Evolutionary conservation across 495 filamentous ascomycete genomes (phyloP).

Genomic region (Aspergillus mulundensis): DNA sequence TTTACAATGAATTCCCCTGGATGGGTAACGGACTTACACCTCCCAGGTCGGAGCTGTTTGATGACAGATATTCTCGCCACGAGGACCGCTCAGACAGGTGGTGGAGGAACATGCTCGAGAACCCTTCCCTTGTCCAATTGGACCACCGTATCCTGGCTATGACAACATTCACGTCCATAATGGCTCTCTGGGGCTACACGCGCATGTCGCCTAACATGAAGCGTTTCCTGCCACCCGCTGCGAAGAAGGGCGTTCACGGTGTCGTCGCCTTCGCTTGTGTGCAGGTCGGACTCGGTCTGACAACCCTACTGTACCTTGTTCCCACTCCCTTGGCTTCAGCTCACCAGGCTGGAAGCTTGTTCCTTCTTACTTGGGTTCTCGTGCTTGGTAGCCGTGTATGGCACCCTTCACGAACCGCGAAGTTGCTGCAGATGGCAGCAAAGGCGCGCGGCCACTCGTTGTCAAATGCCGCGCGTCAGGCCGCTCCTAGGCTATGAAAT

Average conservation of each 20-base stretch:
- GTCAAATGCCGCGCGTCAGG: slow-evolving; percentile 24
- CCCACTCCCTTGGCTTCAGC: slow-evolving; percentile 82
- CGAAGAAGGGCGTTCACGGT: slow-evolving; percentile 68
- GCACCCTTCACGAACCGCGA: slow-evolving; percentile 49
- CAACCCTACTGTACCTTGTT: slow-evolving; percentile 87
- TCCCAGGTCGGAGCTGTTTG: slow-evolving; percentile 76
- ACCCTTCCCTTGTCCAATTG: slow-evolving; percentile 89
- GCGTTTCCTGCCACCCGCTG: slow-evolving; percentile 58
- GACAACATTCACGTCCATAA: slow-evolving; percentile 78
- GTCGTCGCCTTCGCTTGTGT: slow-evolving; percentile 76
- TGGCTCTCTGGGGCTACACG: slow-evolving; percentile 72
- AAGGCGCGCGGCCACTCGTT: slow-evolving; percentile 34
- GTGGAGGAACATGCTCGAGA: slow-evolving; percentile 97
- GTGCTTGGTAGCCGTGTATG: slow-evolving; percentile 65
- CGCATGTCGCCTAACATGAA: slow-evolving; percentile 59
- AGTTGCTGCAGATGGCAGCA: slow-evolving; percentile 42
- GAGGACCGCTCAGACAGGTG: slow-evolving; percentile 73
- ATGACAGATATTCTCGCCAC: slow-evolving; percentile 77
- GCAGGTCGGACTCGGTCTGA: slow-evolving; percentile 83
- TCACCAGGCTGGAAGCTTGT: slow-evolving; percentile 88
- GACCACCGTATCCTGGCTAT: slow-evolving; percentile 91
- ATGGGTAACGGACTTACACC: slow-evolving; percentile 85
- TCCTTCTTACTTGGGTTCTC: slow-evolving; percentile 75
- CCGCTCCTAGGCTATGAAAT: slow-evolving; percentile 27
- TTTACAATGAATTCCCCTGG: slow-evolving; percentile 96